phyloP scores from a whole-genome alignment of 148 eudicot genomes.

The Rhododendron griersonianum region DNA sequence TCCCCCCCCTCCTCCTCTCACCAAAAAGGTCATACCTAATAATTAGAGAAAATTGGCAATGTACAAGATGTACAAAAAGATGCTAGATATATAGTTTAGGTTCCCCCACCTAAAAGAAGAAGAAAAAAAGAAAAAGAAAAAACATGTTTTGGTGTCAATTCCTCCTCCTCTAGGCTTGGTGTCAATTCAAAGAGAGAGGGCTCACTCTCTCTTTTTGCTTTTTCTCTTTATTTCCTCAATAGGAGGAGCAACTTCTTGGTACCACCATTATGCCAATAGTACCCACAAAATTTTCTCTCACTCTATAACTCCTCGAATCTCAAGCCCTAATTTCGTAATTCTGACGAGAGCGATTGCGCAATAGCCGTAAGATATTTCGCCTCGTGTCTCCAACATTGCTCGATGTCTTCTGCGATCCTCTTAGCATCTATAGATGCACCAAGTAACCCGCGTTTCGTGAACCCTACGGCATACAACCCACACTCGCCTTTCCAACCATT shows the following conservation, averaged over 20 bases:
- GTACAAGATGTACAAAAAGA: slow-evolving; percentile 34
- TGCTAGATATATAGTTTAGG: slow-evolving; percentile 18
- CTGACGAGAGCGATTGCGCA: slow-evolving; percentile 8
- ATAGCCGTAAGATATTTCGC: slow-evolving; percentile 25
- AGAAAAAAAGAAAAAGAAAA: slow-evolving; percentile 14
- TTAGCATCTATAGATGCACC: slow-evolving; percentile 69
- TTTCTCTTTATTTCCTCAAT: slow-evolving; percentile 18
- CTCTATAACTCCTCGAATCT: slow-evolving; percentile 4
- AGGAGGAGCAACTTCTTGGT: slow-evolving; percentile 24
- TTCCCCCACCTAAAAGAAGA: slow-evolving; percentile 16
- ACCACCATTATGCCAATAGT: slow-evolving; percentile 8
- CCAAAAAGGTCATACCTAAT: slow-evolving; percentile 33
- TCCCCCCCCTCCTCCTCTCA: not conserved
- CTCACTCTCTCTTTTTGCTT: not conserved
- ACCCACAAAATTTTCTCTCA: slow-evolving; percentile 22
- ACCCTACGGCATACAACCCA: slow-evolving; percentile 70
- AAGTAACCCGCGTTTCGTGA: slow-evolving; percentile 66
- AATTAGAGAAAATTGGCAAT: slow-evolving; percentile 29
- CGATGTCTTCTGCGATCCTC: slow-evolving; percentile 55
- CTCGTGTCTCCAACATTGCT: slow-evolving; percentile 34
- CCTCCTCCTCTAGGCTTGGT: slow-evolving; percentile 9
- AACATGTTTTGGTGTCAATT: slow-evolving; percentile 8
- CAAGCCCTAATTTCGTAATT: not conserved
- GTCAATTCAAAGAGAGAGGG: not conserved
- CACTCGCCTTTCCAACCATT: slow-evolving; percentile 78